Percentiles rank a stretch among this genome's conserved stretches.
Evolutionary conservation across 805 yeast genomes (phyloP).

Genomic region (Cyberlindnera subsufficiens): DNA sequence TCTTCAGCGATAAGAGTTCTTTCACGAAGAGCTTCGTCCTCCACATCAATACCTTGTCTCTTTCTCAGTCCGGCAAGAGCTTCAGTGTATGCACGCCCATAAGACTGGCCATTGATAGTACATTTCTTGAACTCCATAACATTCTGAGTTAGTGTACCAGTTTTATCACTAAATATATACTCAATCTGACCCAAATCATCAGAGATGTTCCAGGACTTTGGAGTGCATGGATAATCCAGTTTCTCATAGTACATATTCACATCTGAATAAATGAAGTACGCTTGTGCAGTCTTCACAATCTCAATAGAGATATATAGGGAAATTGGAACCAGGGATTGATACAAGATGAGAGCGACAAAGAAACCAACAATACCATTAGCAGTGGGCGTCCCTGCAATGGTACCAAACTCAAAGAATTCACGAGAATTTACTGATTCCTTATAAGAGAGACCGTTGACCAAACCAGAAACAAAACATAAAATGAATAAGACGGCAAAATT

Average conservation of each 20-base stretch:
- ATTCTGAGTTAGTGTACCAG: constrained; percentile 80
- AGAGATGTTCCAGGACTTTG: constrained; percentile 80
- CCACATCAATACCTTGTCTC: constrained; percentile 72
- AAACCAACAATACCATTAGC: constrained; percentile 66
- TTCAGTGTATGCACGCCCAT: constrained; percentile 80
- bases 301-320: constrained; percentile 78
- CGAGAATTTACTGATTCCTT: constrained; percentile 42
- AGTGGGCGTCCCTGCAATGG: constrained; percentile 60
- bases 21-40: constrained; percentile 49
- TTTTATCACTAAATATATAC: constrained; percentile 77
- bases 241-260: constrained; percentile 61
- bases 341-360: constrained; percentile 70
- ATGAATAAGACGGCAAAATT: constrained; percentile 61
- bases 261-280: constrained; percentile 74
- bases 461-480: constrained; percentile 63
- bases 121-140: constrained; percentile 83
- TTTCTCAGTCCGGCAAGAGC: constrained; percentile 75
- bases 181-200: constrained; percentile 86
- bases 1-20: constrained; percentile 51
- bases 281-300: constrained; percentile 77
- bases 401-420: constrained; percentile 61
- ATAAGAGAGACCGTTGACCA: constrained; percentile 67
- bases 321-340: constrained; percentile 78
- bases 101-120: constrained; percentile 64
- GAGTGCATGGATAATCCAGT: constrained; percentile 76